Base-by-base conservation (phyloP, 768 basidiomycete species). In the Sarcomyxa edulis region DNA sequence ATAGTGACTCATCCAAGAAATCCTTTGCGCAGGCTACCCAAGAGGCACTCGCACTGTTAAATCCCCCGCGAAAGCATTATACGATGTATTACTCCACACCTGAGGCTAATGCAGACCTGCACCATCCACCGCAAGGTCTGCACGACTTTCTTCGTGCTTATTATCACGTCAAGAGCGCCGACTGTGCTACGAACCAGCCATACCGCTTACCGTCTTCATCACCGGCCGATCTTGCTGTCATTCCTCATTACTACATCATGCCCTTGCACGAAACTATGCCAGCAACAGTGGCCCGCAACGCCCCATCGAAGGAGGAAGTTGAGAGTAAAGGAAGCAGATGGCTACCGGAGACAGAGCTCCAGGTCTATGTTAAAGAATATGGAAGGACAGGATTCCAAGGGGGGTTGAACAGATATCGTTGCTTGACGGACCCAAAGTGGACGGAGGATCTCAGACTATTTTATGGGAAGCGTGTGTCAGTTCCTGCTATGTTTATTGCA, bases 221-320 rank as follows among this genome's bases (percentile, higher is more conserved):
- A 12, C 56, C 61, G 0, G 36, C 44, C 14, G 56, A 64, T 32
- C 53, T 76, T 23, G 60, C 68, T 3, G 50, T 49, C 3, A 46
- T 82, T 19, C 79, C 81, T 6, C 61, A 63, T 11, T 81, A 81
- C 62, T 81, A 82, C 49, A 59, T 80, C 51, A 81, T 83, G 78
- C 71, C 66, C 15, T 51, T 65, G 7, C 44, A 64, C n/a, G 58
- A 66, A 25, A 71, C 62, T 31, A 81, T 81, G 78, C 69, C 73
- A 1, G 56, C 74, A 37, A 53, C 66, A 19, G 61, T 78, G 23
- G 46, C 43, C 9, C 52, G 56, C 12, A 49, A 65, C 12, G 56
- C 56, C 4, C 68, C 66, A 6, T 56, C 59, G 3, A 24, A 50
- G 22, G 52, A 44, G 18, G 58, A 62, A 36, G 47, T 62, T 5